Evolutionary conservation across 2,329 filamentous ascomycete species (phyloP), one percentile per base, ranked within the genome.

Genomic region (Nigrospora sphaerica): DNA sequence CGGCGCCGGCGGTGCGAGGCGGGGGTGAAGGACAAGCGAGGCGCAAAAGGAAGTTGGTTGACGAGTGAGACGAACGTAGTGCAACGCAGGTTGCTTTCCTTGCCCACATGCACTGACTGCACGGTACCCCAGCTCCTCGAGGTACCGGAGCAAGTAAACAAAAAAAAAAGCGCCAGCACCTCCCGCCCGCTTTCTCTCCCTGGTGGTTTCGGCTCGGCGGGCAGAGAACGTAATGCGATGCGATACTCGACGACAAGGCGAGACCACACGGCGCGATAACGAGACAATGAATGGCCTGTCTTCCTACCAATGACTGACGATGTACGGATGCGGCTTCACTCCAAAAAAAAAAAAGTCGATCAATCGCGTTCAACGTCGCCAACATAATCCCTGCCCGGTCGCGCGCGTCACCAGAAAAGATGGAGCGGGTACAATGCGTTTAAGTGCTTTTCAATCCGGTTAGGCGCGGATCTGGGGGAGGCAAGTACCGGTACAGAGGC

Each of bases 321-420:
- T 44, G n/a, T 31, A 19, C 40, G 34, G 19, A 19, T 37, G 42
- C 32, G 42, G 32, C 42, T 44, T 44, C 37, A 33, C 9, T 37
- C 23, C 5, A 36, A 17, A 17, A 35, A n/a, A 43, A 43, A 43
- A 36, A 44, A 44, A 37, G 42, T 33, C 37, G 42, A 44, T 44
- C 42, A 44, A 44, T 44, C 42, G 42, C 42, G 42, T 18, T 36
- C 16, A 6, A 4, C 6, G 34, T 44, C 42, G 42, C 42, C 33
- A 44, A 44, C 16, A 16, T 9, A n/a, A 44, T 37, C 42, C 42
- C 42, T 44, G 42, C 23, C 17, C 42, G 33, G 34, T 14, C 16
- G 23, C 42, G 42, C 42, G 42, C 42, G 42, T 44, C 42, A 44
- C 42, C 17, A 34, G 13, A 33, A 37, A 36, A 28, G 23, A 5